Evolutionary conservation across 2,329 filamentous ascomycete genomes (phyloP), one percentile per base, ranked within the genome.

Genomic region (Pseudodiploospora longispora): DNA sequence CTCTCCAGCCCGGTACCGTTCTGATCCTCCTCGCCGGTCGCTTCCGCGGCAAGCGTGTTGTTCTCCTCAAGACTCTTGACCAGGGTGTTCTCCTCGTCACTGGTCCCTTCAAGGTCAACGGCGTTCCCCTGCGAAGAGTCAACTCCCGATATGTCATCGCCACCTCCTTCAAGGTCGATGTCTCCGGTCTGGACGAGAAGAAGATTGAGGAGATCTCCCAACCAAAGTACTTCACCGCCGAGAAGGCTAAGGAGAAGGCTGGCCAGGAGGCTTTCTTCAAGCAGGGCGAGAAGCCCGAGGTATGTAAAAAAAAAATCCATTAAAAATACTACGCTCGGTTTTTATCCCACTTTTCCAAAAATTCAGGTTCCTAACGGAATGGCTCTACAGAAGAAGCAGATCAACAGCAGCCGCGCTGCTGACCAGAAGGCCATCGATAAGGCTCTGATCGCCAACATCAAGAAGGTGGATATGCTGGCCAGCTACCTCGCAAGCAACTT

Each of bases 101-200:
- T 68, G 93, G 93, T 64, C 93, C 93, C 69, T 98, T 97, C 87
- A 98, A 97, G 85, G 85, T 98, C 78, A 98, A 98, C 79, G 93
- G 93, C 73, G 93, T 98, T 58, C 93, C 93, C 61, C 85, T 98
- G 66, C 85, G 93, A 75, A 83, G 87, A 71, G 87, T 94, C 69
- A 94, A 94, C 78, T 78, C 87, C 69, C 84, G 87, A 74, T 94
- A 93, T 75, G 87, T 94, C 68, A 94, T 94, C 69, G 87, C 87
- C 66, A 94, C 87, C 64, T 88, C 84, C 63, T 82, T 83, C 68
- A 87, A 84, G 74, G 79, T 95, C 65, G 84, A 91, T 69, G 72
- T 98, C 64, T 75, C 78, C 57, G 87, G 88, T 65, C 74, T 98
- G 61, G 91, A 97, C 74, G 64, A 85, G 65, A 84, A 85, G 70